Evolutionary conservation across 305 asterid genomes (phyloP).

Genomic region (Ilex paraguariensis): DNA sequence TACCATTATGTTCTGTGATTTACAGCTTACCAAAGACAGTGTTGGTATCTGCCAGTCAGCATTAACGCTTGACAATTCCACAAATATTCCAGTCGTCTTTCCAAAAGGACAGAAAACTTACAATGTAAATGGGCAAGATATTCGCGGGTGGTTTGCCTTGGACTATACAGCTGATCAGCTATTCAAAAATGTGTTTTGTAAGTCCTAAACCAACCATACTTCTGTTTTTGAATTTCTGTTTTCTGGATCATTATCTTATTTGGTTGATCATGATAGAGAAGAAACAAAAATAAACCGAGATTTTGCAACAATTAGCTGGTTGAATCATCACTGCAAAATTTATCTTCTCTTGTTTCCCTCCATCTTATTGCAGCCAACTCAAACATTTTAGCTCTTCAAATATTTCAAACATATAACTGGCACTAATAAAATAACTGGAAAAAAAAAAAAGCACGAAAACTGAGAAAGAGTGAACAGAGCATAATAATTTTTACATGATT

Average conservation of each 20-base stretch:
- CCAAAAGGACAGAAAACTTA: constrained; percentile 17
- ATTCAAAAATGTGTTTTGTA: constrained; percentile 33
- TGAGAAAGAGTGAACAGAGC: too few species aligned
- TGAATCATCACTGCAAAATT: too few species aligned
- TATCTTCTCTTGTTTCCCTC: not conserved
- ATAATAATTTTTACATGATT: not conserved
- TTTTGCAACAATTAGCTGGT: too few species aligned
- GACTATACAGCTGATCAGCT: constrained; percentile 55
- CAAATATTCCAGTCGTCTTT: constrained; percentile 6
- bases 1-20: constrained; percentile 45
- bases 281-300: too few species aligned
- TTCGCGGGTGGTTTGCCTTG: constrained; percentile 42
- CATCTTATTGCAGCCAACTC: not conserved
- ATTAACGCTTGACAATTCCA: constrained; percentile 41
- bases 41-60: constrained; percentile 53
- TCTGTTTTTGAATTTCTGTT: not conserved
- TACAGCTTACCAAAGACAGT: constrained; percentile 63
- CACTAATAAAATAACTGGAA: not conserved
- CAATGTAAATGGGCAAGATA: constrained; percentile 37
- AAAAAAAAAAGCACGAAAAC: not conserved
- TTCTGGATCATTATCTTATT: not conserved
- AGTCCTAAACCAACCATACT: constrained; percentile 28
- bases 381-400: not conserved
- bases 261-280: not conserved
- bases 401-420: not conserved